Percentiles rank a stretch among this genome's conserved stretches.
Evolutionary conservation across 176 grass and related monocot species (phyloP).

Genomic region (Miscanthus lutarioriparius): DNA sequence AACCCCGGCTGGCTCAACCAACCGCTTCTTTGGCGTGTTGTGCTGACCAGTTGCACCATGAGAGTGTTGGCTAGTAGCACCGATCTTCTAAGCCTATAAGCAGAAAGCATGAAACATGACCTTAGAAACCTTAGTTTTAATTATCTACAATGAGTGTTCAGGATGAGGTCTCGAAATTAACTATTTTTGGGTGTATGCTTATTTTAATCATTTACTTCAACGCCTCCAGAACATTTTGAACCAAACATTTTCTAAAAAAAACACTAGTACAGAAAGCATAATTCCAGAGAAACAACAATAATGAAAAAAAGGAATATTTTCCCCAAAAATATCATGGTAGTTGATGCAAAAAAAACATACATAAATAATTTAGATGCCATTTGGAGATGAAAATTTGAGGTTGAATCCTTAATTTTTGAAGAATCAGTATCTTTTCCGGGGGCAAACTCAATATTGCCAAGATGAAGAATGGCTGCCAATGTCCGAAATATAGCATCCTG

Average conservation of each 20-base stretch:
- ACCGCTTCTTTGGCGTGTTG: too few species aligned
- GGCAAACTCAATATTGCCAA: constrained; percentile 97
- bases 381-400: constrained; percentile 84
- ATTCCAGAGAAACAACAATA: not conserved
- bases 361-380: constrained; percentile 83
- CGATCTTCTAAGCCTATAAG: constrained; percentile 20
- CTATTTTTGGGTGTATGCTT: not conserved
- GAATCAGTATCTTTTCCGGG: constrained; percentile 88
- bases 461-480: constrained; percentile 99
- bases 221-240: not conserved
- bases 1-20: too few species aligned
- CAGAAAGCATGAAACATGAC: not conserved
- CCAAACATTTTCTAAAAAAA: not conserved
- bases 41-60: too few species aligned
- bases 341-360: constrained; percentile 51
- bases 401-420: constrained; percentile 77
- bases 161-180: not conserved
- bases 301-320: not conserved
- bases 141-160: not conserved
- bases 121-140: constrained; percentile 23
- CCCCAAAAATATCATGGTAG: not conserved
- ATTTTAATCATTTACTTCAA: constrained; percentile 5
- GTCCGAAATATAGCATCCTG: constrained; percentile 96
- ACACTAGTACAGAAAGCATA: not conserved
- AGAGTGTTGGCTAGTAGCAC: too few species aligned